Percentiles rank a stretch among this genome's conserved stretches.
phyloP scores from a whole-genome alignment of 805 yeast genomes.

The Ogataea paradorogensis region DNA sequence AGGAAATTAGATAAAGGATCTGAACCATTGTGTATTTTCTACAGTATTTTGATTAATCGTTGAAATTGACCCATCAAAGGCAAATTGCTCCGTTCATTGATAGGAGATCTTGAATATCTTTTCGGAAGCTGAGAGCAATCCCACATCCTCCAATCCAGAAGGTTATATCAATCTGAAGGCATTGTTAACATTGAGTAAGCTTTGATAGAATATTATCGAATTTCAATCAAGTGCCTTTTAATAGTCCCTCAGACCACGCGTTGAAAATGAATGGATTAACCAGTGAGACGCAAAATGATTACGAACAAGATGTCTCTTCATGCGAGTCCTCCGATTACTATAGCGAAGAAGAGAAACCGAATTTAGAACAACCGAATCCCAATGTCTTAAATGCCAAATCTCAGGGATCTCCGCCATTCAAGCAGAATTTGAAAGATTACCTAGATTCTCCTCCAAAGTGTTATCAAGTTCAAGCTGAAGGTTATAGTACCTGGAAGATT shows the following conservation, averaged over 20 bases:
- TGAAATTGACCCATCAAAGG: slow-evolving; percentile 1
- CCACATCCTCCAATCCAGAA: not conserved
- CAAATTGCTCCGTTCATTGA: slow-evolving; percentile 5
- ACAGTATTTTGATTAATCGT: not conserved
- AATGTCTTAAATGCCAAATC: not conserved
- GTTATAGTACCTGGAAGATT: slow-evolving; percentile 40
- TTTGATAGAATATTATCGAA: not conserved
- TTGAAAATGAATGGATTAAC: slow-evolving; percentile 8
- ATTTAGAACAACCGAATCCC: slow-evolving; percentile 4
- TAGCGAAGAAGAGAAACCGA: slow-evolving; percentile 18
- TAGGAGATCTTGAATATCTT: slow-evolving; percentile 3
- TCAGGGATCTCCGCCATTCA: slow-evolving; percentile 23
- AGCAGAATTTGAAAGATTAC: slow-evolving; percentile 17
- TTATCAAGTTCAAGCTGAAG: slow-evolving; percentile 31
- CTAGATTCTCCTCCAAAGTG: slow-evolving; percentile 31
- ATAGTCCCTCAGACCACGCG: slow-evolving; percentile 4
- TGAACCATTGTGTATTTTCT: not conserved
- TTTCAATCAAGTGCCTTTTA: not conserved
- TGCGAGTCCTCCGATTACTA: slow-evolving; percentile 24
- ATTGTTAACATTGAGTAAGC: not conserved
- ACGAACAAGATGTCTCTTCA: slow-evolving; percentile 24
- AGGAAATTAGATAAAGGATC: not conserved
- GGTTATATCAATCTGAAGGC: not conserved
- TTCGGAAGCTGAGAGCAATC: not conserved
- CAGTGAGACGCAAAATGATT: slow-evolving; percentile 3